Percentiles rank a stretch among this genome's conserved stretches.
These are phyloP conservation scores for Misopates orontium DNA, from an alignment of 257 asterid genomes.

Conservation along the genomic window DNA sequence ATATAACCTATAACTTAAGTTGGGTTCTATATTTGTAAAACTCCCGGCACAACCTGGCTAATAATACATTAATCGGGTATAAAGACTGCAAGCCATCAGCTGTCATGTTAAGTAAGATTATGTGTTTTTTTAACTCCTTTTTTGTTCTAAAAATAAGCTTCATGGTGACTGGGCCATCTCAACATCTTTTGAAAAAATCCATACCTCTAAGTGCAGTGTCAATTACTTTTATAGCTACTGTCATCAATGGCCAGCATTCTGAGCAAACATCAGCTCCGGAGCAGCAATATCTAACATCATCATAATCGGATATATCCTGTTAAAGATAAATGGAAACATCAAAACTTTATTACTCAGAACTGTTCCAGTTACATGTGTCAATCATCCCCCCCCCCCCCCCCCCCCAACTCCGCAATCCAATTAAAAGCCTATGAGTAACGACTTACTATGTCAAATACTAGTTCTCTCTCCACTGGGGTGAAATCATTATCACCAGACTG, in stretches of 20 bases:
- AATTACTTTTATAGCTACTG: constrained; percentile 84
- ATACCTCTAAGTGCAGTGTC: constrained; percentile 93
- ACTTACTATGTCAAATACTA: constrained; percentile 88
- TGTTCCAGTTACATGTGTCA: constrained; percentile 11
- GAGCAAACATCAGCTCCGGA: constrained; percentile 92
- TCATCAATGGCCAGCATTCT: constrained; percentile 94
- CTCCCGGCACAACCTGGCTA: background rate
- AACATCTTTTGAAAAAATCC: constrained; percentile 3
- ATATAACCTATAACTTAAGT: background rate
- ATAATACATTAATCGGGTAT: background rate
- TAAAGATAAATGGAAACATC: constrained; percentile 10
- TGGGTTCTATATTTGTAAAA: background rate
- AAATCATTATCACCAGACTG: constrained; percentile 77
- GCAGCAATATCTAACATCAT: constrained; percentile 96
- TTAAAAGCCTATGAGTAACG: constrained; percentile 12
- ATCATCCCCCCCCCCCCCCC: too few species aligned
- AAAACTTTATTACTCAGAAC: constrained; percentile 18
- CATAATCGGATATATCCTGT: constrained; percentile 94
- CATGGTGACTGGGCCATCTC: constrained; percentile 11
- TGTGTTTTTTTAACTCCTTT: constrained; percentile 7
- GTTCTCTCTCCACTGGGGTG: constrained; percentile 82
- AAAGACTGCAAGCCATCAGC: background rate
- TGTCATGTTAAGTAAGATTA: background rate
- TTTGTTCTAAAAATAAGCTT: constrained; percentile 3
- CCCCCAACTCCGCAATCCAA: too few species aligned